phyloP scores from a whole-genome alignment of 2,329 filamentous ascomycete genomes.

The Aspergillus viridinutans region DNA sequence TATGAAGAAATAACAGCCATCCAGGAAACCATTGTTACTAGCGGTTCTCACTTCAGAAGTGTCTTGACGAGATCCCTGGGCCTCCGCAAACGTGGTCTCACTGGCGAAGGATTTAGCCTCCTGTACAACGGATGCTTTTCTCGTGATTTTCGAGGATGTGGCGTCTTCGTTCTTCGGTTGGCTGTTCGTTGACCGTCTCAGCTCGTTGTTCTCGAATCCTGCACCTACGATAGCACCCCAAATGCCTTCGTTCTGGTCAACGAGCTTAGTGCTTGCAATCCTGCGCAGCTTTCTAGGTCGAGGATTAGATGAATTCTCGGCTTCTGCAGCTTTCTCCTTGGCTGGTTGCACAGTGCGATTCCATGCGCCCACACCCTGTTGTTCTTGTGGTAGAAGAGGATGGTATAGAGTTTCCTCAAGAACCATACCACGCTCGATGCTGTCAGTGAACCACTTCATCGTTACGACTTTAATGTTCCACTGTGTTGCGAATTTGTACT shows the following conservation, averaged over 20 bases:
- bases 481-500: constrained; percentile 79
- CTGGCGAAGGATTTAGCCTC: constrained; percentile 37
- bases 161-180: constrained; percentile 19
- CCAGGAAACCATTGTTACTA: constrained; percentile 49
- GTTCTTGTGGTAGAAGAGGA: constrained; percentile 62
- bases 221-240: constrained; percentile 81
- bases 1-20: constrained; percentile 55
- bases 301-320: constrained; percentile 48
- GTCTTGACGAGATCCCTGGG: constrained; percentile 18
- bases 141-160: constrained; percentile 10
- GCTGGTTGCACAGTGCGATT: constrained; percentile 44
- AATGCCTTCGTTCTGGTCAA: constrained; percentile 73
- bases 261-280: constrained; percentile 79
- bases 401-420: constrained; percentile 84
- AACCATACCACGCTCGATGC: constrained; percentile 80
- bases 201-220: constrained; percentile 26
- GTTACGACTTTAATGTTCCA: constrained; percentile 81
- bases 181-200: constrained; percentile 22
- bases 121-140: constrained; percentile 24
- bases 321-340: constrained; percentile 34
- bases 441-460: constrained; percentile 80
- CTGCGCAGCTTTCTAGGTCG: constrained; percentile 78
- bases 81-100: constrained; percentile 31
- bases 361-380: constrained; percentile 77
- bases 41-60: constrained; percentile 17